Conservation (phyloP, 768 basidiomycete species). For the Russula sp. region DNA sequence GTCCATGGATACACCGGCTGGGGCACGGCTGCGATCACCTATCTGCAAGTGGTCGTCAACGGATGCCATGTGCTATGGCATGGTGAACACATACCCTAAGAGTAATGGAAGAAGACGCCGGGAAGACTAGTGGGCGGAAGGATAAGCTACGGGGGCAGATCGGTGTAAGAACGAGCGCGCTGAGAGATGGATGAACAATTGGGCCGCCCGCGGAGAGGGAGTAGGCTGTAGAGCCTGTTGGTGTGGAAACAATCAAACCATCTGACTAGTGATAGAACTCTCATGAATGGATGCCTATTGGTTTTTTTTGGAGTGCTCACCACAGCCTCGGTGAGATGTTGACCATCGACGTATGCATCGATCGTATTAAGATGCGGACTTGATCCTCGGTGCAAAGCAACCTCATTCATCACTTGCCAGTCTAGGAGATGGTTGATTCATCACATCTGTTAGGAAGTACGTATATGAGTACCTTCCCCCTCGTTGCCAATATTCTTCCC, state of each 20-base stretch:
- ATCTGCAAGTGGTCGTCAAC: constrained; percentile 44
- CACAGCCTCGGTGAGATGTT: constrained; percentile 93
- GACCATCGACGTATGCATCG: constrained; percentile 89
- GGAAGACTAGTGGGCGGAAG: constrained; percentile 89
- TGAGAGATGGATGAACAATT: constrained; percentile 89
- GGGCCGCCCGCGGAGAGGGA: constrained; percentile 94
- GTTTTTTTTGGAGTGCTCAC: constrained; percentile 43
- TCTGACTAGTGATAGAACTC: constrained; percentile 57
- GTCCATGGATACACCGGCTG: constrained; percentile 90
- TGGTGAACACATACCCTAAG: constrained; percentile 49
- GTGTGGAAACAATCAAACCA: constrained; percentile 90
- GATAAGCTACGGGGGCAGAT: constrained; percentile 91
- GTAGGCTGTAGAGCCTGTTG: constrained; percentile 95
- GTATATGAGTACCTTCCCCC: constrained; percentile 44
- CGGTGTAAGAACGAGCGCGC: constrained; percentile 88
- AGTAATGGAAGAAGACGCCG: constrained; percentile 70
- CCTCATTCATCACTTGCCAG: constrained; percentile 98
- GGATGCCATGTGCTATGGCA: background rate
- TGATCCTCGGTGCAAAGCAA: constrained; percentile 86
- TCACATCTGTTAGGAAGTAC: constrained; percentile 1
- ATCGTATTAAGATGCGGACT: constrained; percentile 91
- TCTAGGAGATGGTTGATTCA: constrained; percentile 37
- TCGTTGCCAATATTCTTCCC: constrained; percentile 50
- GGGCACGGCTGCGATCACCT: constrained; percentile 75
- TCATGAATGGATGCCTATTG: constrained; percentile 14